phyloP scores from a whole-genome alignment of 2,329 filamentous ascomycete genomes.

The Colletotrichum sp. region DNA sequence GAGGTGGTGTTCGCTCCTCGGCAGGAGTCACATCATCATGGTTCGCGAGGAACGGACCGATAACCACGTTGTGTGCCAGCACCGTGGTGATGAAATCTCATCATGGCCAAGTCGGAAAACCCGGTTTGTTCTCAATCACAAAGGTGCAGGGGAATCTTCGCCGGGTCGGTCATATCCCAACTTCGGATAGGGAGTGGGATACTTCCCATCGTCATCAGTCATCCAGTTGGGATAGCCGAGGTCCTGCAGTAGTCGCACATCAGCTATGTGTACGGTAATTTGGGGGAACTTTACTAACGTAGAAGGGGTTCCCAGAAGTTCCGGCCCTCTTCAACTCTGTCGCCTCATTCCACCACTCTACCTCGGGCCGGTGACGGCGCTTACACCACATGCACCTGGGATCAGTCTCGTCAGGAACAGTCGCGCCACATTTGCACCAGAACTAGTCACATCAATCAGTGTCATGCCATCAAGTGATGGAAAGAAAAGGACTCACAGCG shows the following conservation, averaged over 20 bases:
- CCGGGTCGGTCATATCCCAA: constrained; percentile 1
- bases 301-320: not conserved
- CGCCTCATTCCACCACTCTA: constrained; percentile 2
- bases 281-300: not conserved
- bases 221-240: constrained; percentile 2
- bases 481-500: not conserved
- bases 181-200: not conserved
- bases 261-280: not conserved
- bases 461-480: not conserved
- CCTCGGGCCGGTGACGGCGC: constrained; percentile 8
- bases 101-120: not conserved
- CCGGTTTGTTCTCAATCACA: not conserved
- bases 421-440: constrained; percentile 12
- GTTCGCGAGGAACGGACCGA: not conserved
- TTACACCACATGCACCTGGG: constrained; percentile 19
- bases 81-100: not conserved
- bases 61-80: not conserved
- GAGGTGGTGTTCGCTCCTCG: not conserved
- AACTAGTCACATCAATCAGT: not conserved
- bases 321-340: not conserved
- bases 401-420: not conserved
- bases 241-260: not conserved
- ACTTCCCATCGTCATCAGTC: not conserved
- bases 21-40: not conserved
- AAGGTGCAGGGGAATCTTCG: not conserved